phyloP scores from a whole-genome alignment of 805 yeast species.

The Metschnikowia continentalis region DNA sequence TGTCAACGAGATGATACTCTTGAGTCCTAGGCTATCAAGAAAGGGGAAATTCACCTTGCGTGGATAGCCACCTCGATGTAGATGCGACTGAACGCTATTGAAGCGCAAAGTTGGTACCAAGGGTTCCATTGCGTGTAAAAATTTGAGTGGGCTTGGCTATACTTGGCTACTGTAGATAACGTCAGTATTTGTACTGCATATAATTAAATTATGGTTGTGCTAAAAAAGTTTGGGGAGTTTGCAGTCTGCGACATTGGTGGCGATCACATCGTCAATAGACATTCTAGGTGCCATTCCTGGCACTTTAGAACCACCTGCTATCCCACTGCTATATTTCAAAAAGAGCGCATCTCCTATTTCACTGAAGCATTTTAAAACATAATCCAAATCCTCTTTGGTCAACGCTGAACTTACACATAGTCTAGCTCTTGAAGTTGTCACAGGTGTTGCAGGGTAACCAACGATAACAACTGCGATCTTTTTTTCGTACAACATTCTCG shows the following conservation, averaged over 20 bases:
- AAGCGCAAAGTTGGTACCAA: conserved; percentile 78
- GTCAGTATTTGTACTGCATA: neutral
- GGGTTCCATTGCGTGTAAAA: conserved; percentile 7
- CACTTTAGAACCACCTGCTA: conserved; percentile 63
- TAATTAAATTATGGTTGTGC: neutral
- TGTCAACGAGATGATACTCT: conserved; percentile 72
- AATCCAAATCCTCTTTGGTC: conserved; percentile 91
- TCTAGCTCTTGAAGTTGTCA: conserved; percentile 84
- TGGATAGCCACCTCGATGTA: conserved; percentile 87
- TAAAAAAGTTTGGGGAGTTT: conserved; percentile 20
- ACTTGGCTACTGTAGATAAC: neutral
- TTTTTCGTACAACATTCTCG: conserved; percentile 72
- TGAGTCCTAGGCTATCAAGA: conserved; percentile 58
- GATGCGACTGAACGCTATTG: conserved; percentile 60
- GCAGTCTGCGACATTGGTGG: conserved; percentile 65
- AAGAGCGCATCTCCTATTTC: conserved; percentile 74
- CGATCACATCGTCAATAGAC: conserved; percentile 73
- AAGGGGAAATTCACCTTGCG: conserved; percentile 68
- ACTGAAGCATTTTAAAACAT: conserved; percentile 61
- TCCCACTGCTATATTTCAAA: conserved; percentile 74
- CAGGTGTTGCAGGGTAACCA: conserved; percentile 96
- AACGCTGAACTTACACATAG: conserved; percentile 89
- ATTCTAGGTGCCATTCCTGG: conserved; percentile 63
- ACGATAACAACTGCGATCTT: conserved; percentile 94
- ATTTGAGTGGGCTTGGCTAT: neutral